Percentiles rank a stretch among this genome's conserved stretches.
These are phyloP conservation scores for Suillus subalutaceus DNA, from an alignment of 768 basidiomycete genomes.

Conservation along the genomic window DNA sequence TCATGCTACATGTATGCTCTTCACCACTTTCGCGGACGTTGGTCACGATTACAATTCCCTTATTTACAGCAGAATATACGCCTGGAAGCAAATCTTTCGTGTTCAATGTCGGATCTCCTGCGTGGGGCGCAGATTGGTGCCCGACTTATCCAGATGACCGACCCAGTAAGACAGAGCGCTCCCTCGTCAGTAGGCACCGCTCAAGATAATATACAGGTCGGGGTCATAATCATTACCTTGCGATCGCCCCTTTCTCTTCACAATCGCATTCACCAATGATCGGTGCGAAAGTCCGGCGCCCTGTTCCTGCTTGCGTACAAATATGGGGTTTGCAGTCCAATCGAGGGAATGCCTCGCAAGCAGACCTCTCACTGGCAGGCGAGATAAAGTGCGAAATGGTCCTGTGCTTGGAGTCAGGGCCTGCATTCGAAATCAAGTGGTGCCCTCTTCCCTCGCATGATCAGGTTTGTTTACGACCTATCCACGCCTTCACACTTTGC, in stretches of 20 bases:
- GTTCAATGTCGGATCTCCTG: constrained; percentile 86
- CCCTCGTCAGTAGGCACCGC: neutral
- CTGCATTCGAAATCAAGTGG: constrained; percentile 86
- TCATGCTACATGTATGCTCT: constrained; percentile 55
- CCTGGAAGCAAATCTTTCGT: constrained; percentile 64
- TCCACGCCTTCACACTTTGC: neutral
- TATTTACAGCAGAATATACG: constrained; percentile 57
- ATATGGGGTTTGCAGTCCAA: constrained; percentile 69
- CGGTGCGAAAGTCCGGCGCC: constrained; percentile 58
- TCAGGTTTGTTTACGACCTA: constrained; percentile 33
- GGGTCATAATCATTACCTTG: constrained; percentile 75
- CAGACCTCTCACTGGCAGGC: constrained; percentile 10
- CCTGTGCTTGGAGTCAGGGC: constrained; percentile 80
- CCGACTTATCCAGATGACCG: constrained; percentile 69
- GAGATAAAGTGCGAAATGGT: constrained; percentile 81
- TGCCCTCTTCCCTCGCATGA: constrained; percentile 89
- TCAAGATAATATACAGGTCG: constrained; percentile 42
- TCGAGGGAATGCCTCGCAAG: constrained; percentile 29
- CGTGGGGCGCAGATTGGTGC: constrained; percentile 95
- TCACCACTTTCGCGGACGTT: constrained; percentile 1
- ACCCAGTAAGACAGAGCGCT: constrained; percentile 41
- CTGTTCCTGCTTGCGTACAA: constrained; percentile 73
- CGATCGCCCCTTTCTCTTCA: constrained; percentile 76
- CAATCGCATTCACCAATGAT: constrained; percentile 65
- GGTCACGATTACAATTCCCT: constrained; percentile 2